A percentile compares a stretch with the other conserved stretches of the same genome.
Evolutionary conservation across 2,329 filamentous ascomycete genomes (phyloP).

Genomic region (Didymella arachidicola): DNA sequence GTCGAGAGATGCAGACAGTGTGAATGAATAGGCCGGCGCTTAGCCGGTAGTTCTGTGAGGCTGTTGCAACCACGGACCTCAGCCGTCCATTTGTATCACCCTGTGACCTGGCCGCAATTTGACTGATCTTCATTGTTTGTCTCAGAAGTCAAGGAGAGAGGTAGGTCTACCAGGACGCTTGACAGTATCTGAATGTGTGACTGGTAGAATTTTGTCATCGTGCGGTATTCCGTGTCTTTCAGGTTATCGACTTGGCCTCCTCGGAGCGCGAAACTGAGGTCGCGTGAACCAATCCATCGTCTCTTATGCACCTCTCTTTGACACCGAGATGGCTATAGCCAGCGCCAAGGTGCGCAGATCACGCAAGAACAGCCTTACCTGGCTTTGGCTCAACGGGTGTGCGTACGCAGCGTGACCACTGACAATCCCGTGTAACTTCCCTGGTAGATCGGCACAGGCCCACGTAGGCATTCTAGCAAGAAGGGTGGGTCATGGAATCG

Average conservation of each 20-base stretch:
- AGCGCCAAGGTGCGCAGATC: neutral
- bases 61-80: conserved; percentile 18
- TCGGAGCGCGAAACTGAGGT: neutral
- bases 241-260: neutral
- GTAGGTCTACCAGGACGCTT: conserved; percentile 11
- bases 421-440: conserved; percentile 20
- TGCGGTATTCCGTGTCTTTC: neutral
- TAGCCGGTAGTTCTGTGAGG: conserved; percentile 14
- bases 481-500: neutral
- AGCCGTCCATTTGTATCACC: conserved; percentile 36
- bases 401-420: conserved; percentile 17
- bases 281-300: neutral
- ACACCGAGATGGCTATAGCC: neutral
- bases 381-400: conserved; percentile 8
- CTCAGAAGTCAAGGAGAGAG: conserved; percentile 23
- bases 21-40: conserved; percentile 11
- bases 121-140: conserved; percentile 25
- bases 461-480: conserved; percentile 8
- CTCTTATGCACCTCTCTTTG: neutral
- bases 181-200: neutral
- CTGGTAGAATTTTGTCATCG: neutral
- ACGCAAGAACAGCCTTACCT: conserved; percentile 13
- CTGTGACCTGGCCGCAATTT: conserved; percentile 27
- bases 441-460: conserved; percentile 15
- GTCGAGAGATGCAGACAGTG: conserved; percentile 11